Evolutionary conservation across 192 early-diverging fungal genomes (phyloP).

Genomic region (Backusella psychrophila): DNA sequence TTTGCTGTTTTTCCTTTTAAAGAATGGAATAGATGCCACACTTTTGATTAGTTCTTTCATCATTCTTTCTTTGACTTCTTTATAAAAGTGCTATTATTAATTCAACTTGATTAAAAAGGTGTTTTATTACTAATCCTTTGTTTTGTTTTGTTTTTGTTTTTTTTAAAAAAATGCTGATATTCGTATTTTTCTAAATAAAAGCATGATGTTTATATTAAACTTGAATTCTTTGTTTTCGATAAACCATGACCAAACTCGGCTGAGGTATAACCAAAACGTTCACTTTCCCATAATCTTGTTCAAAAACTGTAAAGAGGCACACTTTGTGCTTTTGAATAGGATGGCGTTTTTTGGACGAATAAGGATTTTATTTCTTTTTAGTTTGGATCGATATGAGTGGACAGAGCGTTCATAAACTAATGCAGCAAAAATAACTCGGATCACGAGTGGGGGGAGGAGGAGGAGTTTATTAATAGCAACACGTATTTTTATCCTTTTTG

Average conservation of each 20-base stretch:
- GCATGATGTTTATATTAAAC: too few relatives aligned
- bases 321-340: neutral
- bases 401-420: neutral
- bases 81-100: too few relatives aligned
- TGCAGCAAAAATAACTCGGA: neutral
- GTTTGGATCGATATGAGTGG: neutral
- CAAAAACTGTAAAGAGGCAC: neutral
- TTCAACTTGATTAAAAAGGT: neutral
- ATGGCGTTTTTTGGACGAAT: too few relatives aligned
- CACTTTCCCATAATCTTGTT: neutral
- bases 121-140: neutral
- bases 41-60: too few relatives aligned
- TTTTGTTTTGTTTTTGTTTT: too few relatives aligned
- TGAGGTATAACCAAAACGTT: neutral
- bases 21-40: too few relatives aligned
- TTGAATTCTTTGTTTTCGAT: neutral
- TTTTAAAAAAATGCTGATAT: neutral
- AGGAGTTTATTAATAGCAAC: neutral
- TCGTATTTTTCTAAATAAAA: neutral
- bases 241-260: neutral
- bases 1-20: too few relatives aligned
- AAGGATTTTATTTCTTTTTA: too few relatives aligned
- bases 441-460: neutral
- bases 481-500: neutral
- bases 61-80: too few relatives aligned